Evolutionary conservation across 257 asterid genomes (phyloP), one percentile per base, ranked within the genome.

Genomic region (Penstemon davidsonii): DNA sequence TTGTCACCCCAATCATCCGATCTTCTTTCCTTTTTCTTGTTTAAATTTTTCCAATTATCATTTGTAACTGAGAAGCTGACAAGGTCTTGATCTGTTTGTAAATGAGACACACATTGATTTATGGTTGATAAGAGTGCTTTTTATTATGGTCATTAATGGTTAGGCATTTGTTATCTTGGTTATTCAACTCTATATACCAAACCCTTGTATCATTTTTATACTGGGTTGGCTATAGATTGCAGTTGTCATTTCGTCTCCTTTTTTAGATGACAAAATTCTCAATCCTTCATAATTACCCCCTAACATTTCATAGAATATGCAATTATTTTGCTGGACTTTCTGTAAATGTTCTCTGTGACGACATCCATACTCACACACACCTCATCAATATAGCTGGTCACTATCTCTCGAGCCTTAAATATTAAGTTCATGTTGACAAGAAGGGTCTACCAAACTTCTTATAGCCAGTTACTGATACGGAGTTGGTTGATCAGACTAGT

Each of bases 31-130:
- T 66, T 51, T n/a, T n/a, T 39, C 33, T 54, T 33, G 12, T 43
- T 7, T 5, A 40, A 42, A 10, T 5, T 55, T 36, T 44, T 25
- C 55, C 47, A 25, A 19, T 67, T 9, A 46, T 67, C 7, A 25
- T 56, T n/a, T 56, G 44, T 56, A 7, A 67, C 13, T 53, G 42
- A 52, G 42, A 53, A 66, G 41, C 62, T 53, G 9, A 7, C 7
- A 37, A n/a, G 33, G 25, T 44, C 52, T 10, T 11, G 10, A 44
- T 19, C 39, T 43, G 33, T 44, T 1, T 15, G 2, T 4, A 25
- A 37, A 4, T 66, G 70, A 15, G 40, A n/a, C 15, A 49, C 41
- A 18, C 11, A 3, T 10, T 25, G 19, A 19, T 62, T 5, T 8
- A 51, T 19, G 41, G 44, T 46, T 63, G 10, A 60, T 15, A 13